Evolutionary conservation across 306 rosid genomes (phyloP), one percentile per base, ranked within the genome.

Genomic region (Cyclanthera cordifolia): DNA sequence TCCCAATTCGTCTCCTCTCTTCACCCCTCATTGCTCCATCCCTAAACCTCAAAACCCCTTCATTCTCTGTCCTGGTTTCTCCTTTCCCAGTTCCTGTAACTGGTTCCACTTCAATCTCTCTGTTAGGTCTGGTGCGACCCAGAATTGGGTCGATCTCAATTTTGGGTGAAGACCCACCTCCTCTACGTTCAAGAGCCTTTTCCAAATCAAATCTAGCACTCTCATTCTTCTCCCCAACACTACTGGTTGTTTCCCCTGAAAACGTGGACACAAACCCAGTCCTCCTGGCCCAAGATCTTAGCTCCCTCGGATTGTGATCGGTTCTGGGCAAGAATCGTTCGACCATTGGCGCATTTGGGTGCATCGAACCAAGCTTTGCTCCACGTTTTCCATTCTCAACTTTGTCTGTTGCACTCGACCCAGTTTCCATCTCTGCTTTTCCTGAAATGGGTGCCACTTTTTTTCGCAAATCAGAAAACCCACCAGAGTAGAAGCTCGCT

Each of bases 251-350:
- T 74, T 85, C 95, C 28, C 82, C 85, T 1, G 97, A 91, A 74
- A 76, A 86, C 72, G 76, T 83, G 27, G 97, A 88, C 53, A 91
- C 95, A 84, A 80, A 91, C 52, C 97, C 97, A 37, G 96, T 91
- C 71, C 85, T 87, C 80, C 81, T 91, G 2, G 97, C 97, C 97
- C 96, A 91, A 7, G 90, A 85, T 66, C 86, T 83, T 56, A 88
- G 79, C 74, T 91, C 97, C 50, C 77, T 79, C 4, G 97, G 97
- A 77, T 82, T 79, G 76, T 83, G 88, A 46, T 85, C 91, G 23
- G 53, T 77, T 82, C 79, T 84, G 15, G 91, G 83, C 61, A 87
- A 85, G 75, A 91, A 91, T 1, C 88, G 87, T 60, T 80, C 86
- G 23, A 88, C 77, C 73, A 57, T 78, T 8, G 78, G 69, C n/a